These are phyloP conservation scores for Calonectria montana DNA, from an alignment of 2,329 filamentous ascomycete genomes.

Conservation along the genomic window DNA sequence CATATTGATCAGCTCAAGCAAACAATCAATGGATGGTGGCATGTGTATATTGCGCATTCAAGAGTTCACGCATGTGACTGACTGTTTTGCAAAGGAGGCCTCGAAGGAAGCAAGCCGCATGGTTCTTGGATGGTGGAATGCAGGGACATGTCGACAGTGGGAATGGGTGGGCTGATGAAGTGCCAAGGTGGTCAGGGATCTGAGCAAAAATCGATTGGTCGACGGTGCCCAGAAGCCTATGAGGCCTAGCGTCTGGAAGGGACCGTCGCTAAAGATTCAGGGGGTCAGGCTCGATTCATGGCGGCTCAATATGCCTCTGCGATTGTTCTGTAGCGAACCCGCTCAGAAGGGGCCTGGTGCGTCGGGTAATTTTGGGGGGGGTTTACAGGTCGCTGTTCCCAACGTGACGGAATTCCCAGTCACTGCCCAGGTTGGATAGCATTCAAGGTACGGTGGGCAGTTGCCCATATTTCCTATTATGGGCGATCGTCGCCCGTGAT, in stretches of 20 bases:
- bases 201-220: conserved; percentile 1
- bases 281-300: conserved; percentile 17
- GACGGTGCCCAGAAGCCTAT: neutral
- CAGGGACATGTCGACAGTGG: neutral
- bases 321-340: neutral
- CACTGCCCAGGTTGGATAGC: neutral
- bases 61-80: neutral
- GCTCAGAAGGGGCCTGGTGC: neutral
- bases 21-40: conserved; percentile 1
- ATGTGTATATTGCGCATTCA: conserved; percentile 7
- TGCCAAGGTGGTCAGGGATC: neutral
- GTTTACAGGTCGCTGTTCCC: neutral
- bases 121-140: conserved; percentile 13
- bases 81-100: neutral
- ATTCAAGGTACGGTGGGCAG: neutral
- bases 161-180: neutral
- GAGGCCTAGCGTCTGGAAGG: conserved; percentile 2
- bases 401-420: neutral
- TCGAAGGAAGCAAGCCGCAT: conserved; percentile 6
- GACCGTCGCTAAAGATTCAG: conserved; percentile 11
- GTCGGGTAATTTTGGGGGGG: conserved; percentile 15
- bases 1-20: conserved; percentile 13
- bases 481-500: neutral
- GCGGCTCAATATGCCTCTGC: conserved; percentile 14
- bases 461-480: neutral